Conservation (phyloP, 495 filamentous ascomycete species). For the Hypoxylon fuscum region DNA sequence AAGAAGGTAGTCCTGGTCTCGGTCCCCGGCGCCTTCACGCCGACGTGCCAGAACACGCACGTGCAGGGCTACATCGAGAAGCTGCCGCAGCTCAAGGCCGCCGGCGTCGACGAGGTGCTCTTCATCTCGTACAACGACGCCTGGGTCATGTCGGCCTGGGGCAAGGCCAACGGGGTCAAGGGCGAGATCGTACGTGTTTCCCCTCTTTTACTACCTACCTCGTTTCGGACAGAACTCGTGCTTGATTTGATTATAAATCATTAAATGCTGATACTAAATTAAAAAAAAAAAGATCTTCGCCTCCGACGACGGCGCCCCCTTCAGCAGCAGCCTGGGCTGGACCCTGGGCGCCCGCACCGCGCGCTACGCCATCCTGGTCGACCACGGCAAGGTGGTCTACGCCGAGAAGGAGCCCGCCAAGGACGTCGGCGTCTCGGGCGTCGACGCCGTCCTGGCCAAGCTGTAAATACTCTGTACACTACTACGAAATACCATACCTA, state of each 20-base stretch:
- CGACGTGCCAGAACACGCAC: conserved; percentile 87
- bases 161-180: conserved; percentile 88
- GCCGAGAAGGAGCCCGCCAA: conserved; percentile 82
- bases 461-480: too few species aligned
- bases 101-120: conserved; percentile 86
- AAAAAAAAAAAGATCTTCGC: conserved; percentile 89
- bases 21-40: conserved; percentile 95
- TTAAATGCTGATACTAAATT: too few species aligned
- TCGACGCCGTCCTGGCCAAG: conserved; percentile 75
- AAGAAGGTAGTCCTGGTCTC: conserved; percentile 94
- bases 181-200: conserved; percentile 75
- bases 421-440: conserved; percentile 74
- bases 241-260: too few species aligned
- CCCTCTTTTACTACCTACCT: not conserved
- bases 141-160: conserved; percentile 95
- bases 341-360: conserved; percentile 75
- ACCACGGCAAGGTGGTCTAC: conserved; percentile 90
- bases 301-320: conserved; percentile 76
- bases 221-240: too few species aligned
- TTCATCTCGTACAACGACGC: conserved; percentile 91
- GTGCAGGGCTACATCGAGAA: conserved; percentile 86
- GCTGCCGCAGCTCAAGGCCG: conserved; percentile 73
- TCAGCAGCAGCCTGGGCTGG: conserved; percentile 88
- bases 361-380: conserved; percentile 85
- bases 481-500: too few species aligned